Evolutionary conservation across 306 rosid genomes (phyloP).

Genomic region (Lablab purpureus): DNA sequence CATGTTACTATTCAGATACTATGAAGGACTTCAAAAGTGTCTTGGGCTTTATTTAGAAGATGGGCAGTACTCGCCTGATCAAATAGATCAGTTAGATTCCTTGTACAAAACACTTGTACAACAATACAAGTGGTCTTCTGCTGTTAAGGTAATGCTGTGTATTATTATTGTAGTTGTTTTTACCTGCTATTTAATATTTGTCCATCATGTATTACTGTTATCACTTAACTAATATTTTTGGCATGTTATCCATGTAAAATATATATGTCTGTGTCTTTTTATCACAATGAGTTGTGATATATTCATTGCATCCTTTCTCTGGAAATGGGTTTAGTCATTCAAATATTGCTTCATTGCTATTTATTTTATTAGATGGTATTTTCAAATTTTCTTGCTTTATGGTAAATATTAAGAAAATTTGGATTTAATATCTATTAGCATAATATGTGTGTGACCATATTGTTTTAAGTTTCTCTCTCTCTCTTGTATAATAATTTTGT

Average conservation of each 20-base stretch:
- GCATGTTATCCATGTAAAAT: neutral
- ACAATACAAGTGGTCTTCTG: constrained; percentile 92
- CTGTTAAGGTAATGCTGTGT: constrained; percentile 76
- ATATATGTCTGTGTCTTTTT: neutral
- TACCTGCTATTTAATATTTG: constrained; percentile 7
- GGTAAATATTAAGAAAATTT: neutral
- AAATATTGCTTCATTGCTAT: neutral
- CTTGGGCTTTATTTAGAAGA: constrained; percentile 76
- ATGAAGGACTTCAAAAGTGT: constrained; percentile 95
- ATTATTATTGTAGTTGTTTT: constrained; percentile 27
- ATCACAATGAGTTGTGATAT: constrained; percentile 4
- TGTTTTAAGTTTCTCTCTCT: neutral
- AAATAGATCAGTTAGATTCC: constrained; percentile 71
- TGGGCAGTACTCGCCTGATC: constrained; percentile 70
- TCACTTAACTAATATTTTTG: neutral
- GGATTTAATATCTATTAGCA: constrained; percentile 5
- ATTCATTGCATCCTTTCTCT: constrained; percentile 4
- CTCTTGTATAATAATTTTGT: neutral
- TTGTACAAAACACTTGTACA: constrained; percentile 77
- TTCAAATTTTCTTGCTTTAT: neutral
- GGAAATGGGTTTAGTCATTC: neutral
- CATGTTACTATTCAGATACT: constrained; percentile 63
- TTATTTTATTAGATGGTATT: neutral
- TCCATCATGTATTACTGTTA: constrained; percentile 7
- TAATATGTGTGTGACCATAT: neutral